phyloP scores from a whole-genome alignment of 208 protist species.

The Novymonas esmeraldas region DNA sequence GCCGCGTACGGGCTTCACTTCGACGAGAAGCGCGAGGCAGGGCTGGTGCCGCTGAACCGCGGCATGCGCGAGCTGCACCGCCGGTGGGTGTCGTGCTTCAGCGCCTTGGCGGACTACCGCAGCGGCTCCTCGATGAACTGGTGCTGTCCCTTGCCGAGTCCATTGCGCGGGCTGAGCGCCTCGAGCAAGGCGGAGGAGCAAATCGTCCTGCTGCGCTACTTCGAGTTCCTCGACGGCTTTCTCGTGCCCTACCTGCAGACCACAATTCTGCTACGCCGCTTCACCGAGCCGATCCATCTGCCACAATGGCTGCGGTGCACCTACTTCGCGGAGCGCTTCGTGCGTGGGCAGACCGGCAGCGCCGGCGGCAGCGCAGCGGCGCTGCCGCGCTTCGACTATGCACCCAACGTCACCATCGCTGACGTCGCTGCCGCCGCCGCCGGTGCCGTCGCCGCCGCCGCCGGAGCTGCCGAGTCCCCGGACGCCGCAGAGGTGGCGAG shows the following conservation, averaged over 20 bases:
- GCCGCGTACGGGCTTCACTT: constrained; percentile 46
- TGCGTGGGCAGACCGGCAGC: constrained; percentile 11
- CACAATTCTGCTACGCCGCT: constrained; percentile 33
- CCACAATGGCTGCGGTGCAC: constrained; percentile 39
- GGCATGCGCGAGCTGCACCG: constrained; percentile 36
- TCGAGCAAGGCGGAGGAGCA: constrained; percentile 6
- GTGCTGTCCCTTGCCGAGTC: constrained; percentile 19
- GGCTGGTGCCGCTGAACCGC: constrained; percentile 30
- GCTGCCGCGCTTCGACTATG: constrained; percentile 16
- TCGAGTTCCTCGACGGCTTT: constrained; percentile 37
- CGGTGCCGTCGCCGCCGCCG: too few species aligned
- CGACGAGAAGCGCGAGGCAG: constrained; percentile 24
- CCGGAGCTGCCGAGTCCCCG: too few species aligned
- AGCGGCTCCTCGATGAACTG: constrained; percentile 20
- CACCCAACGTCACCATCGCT: not conserved
- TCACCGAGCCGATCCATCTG: constrained; percentile 44
- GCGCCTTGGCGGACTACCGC: constrained; percentile 29
- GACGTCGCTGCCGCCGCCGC: not conserved
- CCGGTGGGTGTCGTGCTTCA: constrained; percentile 42
- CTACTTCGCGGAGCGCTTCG: constrained; percentile 20
- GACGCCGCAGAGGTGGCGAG: constrained; percentile 12
- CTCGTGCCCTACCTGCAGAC: constrained; percentile 39
- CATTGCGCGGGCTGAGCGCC: constrained; percentile 7
- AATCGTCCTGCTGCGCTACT: constrained; percentile 31
- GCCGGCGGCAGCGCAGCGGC: not conserved